Evolutionary conservation across 164 flowering plant species (phyloP).

Genomic region (Umbellularia californica): DNA sequence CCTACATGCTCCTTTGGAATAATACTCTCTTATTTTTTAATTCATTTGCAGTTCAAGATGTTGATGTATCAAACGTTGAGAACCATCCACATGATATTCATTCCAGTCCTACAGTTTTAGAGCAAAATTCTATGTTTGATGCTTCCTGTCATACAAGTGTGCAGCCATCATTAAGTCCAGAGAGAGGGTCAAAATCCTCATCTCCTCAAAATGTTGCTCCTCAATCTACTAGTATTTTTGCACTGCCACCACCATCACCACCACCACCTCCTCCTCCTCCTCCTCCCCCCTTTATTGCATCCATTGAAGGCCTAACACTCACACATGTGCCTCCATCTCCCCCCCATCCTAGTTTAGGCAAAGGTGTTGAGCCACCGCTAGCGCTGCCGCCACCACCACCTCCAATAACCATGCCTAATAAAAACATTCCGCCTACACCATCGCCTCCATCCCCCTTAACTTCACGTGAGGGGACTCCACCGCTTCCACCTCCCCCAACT

Average conservation of each 20-base stretch:
- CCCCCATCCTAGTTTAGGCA: neutral
- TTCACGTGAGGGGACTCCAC: neutral
- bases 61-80: conserved; percentile 31
- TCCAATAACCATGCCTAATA: neutral
- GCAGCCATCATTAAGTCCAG: neutral
- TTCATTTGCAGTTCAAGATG: conserved; percentile 27
- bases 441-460: conserved; percentile 3
- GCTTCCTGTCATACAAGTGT: conserved; percentile 1
- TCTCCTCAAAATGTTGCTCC: conserved; percentile 21
- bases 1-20: neutral
- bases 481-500: conserved; percentile 4
- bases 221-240: conserved; percentile 5
- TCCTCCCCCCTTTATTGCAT: conserved; percentile 1
- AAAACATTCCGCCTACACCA: conserved; percentile 1
- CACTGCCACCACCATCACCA: neutral
- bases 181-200: conserved; percentile 18
- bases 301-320: neutral
- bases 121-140: conserved; percentile 10
- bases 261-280: conserved; percentile 6
- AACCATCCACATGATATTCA: conserved; percentile 26
- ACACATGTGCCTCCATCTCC: conserved; percentile 13
- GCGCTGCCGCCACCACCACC: conserved; percentile 15
- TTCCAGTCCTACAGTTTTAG: conserved; percentile 22
- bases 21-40: neutral
- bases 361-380: conserved; percentile 13